Evolutionary conservation across 345 rosid genomes (phyloP).

Genomic region (Eucalyptus viminalis): DNA sequence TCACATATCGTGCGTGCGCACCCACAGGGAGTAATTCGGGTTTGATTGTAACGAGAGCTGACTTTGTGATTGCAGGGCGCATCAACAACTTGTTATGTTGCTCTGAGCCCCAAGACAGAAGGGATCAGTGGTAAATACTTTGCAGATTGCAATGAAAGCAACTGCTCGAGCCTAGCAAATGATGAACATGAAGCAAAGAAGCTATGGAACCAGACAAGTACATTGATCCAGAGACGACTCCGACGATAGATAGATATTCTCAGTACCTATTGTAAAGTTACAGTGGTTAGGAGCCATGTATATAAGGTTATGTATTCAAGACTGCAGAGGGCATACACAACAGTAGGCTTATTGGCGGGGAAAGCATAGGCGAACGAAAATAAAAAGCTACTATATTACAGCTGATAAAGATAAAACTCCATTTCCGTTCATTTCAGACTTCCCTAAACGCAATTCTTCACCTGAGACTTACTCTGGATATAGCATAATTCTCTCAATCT

Average conservation of each 20-base stretch:
- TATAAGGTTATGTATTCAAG: neutral
- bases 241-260: neutral
- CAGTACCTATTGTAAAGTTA: neutral
- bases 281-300: neutral
- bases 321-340: neutral
- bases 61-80: slow-evolving; percentile 54
- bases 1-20: neutral
- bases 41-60: neutral
- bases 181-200: slow-evolving; percentile 53
- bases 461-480: neutral
- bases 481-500: neutral
- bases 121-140: slow-evolving; percentile 70
- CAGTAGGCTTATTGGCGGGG: neutral
- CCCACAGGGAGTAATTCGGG: neutral
- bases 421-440: neutral
- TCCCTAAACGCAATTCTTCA: neutral
- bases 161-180: slow-evolving; percentile 61
- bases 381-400: neutral
- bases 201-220: slow-evolving; percentile 51
- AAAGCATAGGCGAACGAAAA: neutral
- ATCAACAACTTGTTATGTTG: slow-evolving; percentile 86
- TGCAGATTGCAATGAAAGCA: slow-evolving; percentile 74
- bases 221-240: slow-evolving; percentile 29
- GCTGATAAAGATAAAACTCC: neutral
- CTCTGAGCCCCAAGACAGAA: slow-evolving; percentile 51